Base-by-base conservation (phyloP, 2,329 filamentous ascomycete species). In the Westerdykella aurantiaca region DNA sequence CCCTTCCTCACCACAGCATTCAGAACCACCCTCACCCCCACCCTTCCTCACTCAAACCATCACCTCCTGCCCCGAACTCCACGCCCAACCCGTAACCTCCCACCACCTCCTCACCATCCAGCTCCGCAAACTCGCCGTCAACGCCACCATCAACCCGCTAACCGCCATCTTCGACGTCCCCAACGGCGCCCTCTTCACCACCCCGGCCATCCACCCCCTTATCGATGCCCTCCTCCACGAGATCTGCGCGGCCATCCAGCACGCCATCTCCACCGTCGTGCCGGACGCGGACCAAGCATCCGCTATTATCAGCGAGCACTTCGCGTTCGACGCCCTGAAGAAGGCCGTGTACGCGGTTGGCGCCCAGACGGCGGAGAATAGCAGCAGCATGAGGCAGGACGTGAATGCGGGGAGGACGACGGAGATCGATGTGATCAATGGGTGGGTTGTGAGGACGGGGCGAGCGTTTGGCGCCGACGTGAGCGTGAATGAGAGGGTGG, bases 361-460 rank as follows among this genome's bases (percentile, higher is more conserved):
- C 42, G 70, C 74, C 23, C 56, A 67, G 18, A 72, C 69, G 18
- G 71, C 72, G 12, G 64, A 75, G 44, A 78, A 80, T 40, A 69
- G 72, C 5, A 86, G 80, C 57, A 75, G 72, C 14, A 87, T 94
- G 80, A 70, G 84, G 12, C 73, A 76, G 46, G 79, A 82, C 53
- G 70, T 89, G n/a, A 70, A 77, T 13, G 63, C 68, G 2, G 82
- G 84, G 2, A 45, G 56, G 22, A 68, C 73, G 44, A 86, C 85
- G 0, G 87, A 94, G 54, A 78, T 95, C 29, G 79, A 88, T 41
- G 93, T 83, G 56, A 78, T 89, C 53, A 95, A 91, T 62, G 90
- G 88, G 1, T 96, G 89, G 67, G 84, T 96, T 47, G 73, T 91
- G 31, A 75, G 33, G 33, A 35, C 17, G 3, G 33, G 33, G 11